A percentile compares a stretch with the other conserved stretches of the same genome.
Conservation (phyloP, 805 yeast species). For the Brettanomyces naardenensis region DNA sequence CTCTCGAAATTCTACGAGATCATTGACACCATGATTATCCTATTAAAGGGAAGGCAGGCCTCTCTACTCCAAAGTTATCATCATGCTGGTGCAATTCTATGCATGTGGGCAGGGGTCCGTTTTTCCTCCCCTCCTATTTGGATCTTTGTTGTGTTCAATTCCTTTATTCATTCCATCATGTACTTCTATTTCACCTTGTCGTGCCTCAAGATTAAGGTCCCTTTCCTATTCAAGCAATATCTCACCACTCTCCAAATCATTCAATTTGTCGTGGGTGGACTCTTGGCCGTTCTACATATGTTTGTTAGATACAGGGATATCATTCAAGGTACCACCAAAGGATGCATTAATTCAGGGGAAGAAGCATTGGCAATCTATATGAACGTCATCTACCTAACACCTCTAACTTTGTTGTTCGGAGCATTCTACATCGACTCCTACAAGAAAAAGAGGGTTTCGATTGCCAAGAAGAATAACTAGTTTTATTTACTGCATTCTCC, state of each 20-base stretch:
- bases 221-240: conserved; percentile 45
- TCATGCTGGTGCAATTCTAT: conserved; percentile 73
- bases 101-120: conserved; percentile 75
- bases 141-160: conserved; percentile 74
- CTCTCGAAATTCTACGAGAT: conserved; percentile 67
- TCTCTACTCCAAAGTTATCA: conserved; percentile 66
- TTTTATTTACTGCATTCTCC: neutral
- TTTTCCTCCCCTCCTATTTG: conserved; percentile 69
- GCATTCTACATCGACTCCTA: conserved; percentile 59
- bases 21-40: conserved; percentile 57
- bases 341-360: conserved; percentile 50
- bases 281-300: conserved; percentile 55
- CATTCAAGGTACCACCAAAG: conserved; percentile 29
- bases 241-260: conserved; percentile 62
- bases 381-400: conserved; percentile 59
- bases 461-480: conserved; percentile 4
- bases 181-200: conserved; percentile 60
- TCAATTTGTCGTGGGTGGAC: conserved; percentile 64
- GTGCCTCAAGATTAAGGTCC: conserved; percentile 51
- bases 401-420: conserved; percentile 58
- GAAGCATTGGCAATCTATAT: conserved; percentile 55
- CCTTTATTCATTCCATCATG: conserved; percentile 72
- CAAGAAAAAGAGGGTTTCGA: conserved; percentile 18
- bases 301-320: conserved; percentile 53
- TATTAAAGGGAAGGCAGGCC: conserved; percentile 60